Conservation (phyloP, 805 yeast species). For the Saccharomycopsis sp. region DNA sequence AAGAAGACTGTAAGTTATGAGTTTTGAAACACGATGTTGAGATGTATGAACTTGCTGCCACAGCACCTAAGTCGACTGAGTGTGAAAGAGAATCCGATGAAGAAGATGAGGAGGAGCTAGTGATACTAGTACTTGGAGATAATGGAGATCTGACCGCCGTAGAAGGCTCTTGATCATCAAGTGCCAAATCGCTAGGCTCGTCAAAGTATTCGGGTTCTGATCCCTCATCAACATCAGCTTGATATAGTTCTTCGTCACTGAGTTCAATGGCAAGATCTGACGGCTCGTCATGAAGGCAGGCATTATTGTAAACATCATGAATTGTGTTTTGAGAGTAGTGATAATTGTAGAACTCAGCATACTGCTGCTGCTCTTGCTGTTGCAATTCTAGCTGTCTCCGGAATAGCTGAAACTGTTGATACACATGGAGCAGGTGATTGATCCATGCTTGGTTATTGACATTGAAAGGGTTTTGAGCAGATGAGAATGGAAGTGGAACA, state of each 20-base stretch:
- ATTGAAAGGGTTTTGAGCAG: not conserved
- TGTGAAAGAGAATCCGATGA: not conserved
- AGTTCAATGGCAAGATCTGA: not conserved
- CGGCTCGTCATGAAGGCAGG: not conserved
- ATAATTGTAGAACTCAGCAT: not conserved
- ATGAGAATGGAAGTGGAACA: not conserved
- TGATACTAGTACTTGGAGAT: not conserved
- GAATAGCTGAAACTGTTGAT: not conserved
- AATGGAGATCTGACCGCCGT: not conserved
- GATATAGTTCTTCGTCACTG: not conserved
- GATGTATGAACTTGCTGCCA: not conserved
- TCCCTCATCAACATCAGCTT: not conserved
- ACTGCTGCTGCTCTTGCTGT: not conserved
- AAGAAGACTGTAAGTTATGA: not conserved
- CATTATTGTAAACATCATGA: not conserved
- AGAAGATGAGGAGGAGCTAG: not conserved
- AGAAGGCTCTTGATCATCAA: not conserved
- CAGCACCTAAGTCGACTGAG: not conserved
- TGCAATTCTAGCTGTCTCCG: not conserved
- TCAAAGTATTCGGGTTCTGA: not conserved
- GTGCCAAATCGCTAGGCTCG: not conserved
- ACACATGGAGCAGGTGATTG: not conserved
- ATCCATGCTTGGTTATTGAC: not conserved
- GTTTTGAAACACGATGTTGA: not conserved
- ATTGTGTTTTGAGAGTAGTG: not conserved